These are phyloP conservation scores for Pseudogymnoascus sp. DNA, from an alignment of 2,329 filamentous ascomycete genomes.

Conservation along the genomic window DNA sequence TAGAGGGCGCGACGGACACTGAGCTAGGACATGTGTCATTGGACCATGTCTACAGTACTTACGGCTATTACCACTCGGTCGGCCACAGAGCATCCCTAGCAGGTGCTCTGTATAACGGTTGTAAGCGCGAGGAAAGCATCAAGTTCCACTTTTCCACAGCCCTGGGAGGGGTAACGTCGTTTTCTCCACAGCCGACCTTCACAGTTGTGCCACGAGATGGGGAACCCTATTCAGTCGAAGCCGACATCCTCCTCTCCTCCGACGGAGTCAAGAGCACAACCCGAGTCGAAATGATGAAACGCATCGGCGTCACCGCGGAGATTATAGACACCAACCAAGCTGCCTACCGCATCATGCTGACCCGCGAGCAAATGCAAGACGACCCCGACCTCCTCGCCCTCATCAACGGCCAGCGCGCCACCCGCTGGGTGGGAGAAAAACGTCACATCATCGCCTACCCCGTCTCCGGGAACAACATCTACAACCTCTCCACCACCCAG, in stretches of 20 bases:
- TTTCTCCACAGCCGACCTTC: constrained; percentile 51
- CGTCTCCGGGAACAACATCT: constrained; percentile 56
- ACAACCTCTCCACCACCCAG: constrained; percentile 56
- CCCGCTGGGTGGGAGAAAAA: constrained; percentile 67
- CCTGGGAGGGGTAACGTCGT: constrained; percentile 49
- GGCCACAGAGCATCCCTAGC: constrained; percentile 69
- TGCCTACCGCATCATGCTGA: constrained; percentile 71
- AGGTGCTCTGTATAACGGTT: constrained; percentile 61
- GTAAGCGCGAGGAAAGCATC: constrained; percentile 52
- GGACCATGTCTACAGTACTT: constrained; percentile 56
- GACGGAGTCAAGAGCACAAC: constrained; percentile 49
- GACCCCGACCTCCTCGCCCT: constrained; percentile 62
- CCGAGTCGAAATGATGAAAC: constrained; percentile 45
- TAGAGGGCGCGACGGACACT: constrained; percentile 57
- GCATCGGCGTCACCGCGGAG: constrained; percentile 34
- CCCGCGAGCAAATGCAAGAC: constrained; percentile 54
- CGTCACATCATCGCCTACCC: constrained; percentile 74
- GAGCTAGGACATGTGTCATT: constrained; percentile 66
- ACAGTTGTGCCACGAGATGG: constrained; percentile 49
- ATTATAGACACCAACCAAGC: constrained; percentile 66
- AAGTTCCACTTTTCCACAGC: constrained; percentile 59
- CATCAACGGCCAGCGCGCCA: constrained; percentile 57
- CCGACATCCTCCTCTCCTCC: constrained; percentile 44
- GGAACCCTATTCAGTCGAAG: constrained; percentile 43
- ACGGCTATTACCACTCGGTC: constrained; percentile 71